These are phyloP conservation scores for Starmera pachycereana DNA, from an alignment of 805 yeast genomes.

Conservation along the genomic window DNA sequence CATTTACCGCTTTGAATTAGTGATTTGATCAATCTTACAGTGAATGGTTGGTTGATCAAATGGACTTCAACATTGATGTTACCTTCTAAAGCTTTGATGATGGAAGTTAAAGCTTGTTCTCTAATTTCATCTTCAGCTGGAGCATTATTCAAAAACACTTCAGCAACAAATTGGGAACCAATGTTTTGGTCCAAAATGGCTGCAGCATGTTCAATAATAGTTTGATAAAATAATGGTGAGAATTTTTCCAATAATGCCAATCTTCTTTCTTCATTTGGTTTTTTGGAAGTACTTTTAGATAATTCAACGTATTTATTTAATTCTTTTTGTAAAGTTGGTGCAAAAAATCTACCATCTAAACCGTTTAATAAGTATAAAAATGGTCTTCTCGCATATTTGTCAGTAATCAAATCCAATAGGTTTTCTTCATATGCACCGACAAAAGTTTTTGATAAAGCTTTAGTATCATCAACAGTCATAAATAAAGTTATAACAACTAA, in stretches of 20 bases:
- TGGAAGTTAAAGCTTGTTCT: slow-evolving; percentile 40
- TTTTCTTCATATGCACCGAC: slow-evolving; percentile 42
- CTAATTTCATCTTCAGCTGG: slow-evolving; percentile 29
- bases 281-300: slow-evolving; percentile 68
- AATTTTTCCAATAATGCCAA: slow-evolving; percentile 55
- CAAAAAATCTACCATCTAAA: slow-evolving; percentile 70
- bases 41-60: slow-evolving; percentile 59
- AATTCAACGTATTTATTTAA: slow-evolving; percentile 49
- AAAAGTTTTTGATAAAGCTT: slow-evolving; percentile 66
- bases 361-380: slow-evolving; percentile 73
- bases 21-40: slow-evolving; percentile 63
- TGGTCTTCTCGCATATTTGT: slow-evolving; percentile 83
- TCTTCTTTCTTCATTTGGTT: slow-evolving; percentile 71
- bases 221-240: slow-evolving; percentile 51
- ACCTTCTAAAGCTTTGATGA: slow-evolving; percentile 52
- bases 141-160: slow-evolving; percentile 52
- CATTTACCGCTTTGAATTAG: slow-evolving; percentile 81
- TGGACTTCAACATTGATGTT: slow-evolving; percentile 60
- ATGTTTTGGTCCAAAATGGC: slow-evolving; percentile 55
- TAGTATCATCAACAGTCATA: slow-evolving; percentile 91
- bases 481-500: slow-evolving; percentile 67
- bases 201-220: slow-evolving; percentile 39
- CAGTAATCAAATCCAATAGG: slow-evolving; percentile 45
- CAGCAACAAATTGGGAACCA: slow-evolving; percentile 78
- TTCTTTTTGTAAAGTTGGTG: slow-evolving; percentile 56